phyloP scores from a whole-genome alignment of 2,329 filamentous ascomycete species.

The Alternaria dauci region DNA sequence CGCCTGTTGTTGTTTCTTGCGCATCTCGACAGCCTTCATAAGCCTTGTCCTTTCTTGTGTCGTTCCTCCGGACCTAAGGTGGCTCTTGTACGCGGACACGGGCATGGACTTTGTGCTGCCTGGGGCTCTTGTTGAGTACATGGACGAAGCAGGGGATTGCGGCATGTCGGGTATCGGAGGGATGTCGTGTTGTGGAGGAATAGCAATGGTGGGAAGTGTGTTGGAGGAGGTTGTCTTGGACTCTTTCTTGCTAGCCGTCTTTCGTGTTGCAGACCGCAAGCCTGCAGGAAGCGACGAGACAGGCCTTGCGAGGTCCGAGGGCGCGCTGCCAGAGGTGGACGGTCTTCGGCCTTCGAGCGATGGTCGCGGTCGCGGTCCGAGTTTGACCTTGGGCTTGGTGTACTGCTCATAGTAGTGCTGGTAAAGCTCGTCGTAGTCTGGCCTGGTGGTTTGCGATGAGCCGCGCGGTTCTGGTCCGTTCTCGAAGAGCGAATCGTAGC shows the following conservation, averaged over 20 bases:
- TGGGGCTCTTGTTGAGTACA: constrained; percentile 51
- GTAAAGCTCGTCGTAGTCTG: constrained; percentile 53
- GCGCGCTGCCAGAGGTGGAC: constrained; percentile 62
- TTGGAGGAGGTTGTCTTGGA: constrained; percentile 49
- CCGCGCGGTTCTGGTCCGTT: constrained; percentile 53
- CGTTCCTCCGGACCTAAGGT: constrained; percentile 63
- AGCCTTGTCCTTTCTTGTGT: constrained; percentile 89
- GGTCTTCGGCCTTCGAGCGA: constrained; percentile 72
- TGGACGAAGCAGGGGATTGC: constrained; percentile 49
- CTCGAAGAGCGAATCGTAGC: constrained; percentile 47
- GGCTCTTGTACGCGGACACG: constrained; percentile 45
- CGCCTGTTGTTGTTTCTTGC: constrained; percentile 76
- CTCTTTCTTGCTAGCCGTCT: constrained; percentile 41
- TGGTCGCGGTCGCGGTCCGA: constrained; percentile 85
- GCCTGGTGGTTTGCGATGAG: constrained; percentile 54
- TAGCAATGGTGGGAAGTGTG: constrained; percentile 38
- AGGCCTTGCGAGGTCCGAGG: constrained; percentile 65
- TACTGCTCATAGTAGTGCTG: constrained; percentile 59
- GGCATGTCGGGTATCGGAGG: constrained; percentile 48
- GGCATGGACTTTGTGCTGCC: constrained; percentile 56
- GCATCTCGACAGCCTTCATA: constrained; percentile 91
- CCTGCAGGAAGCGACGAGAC: constrained; percentile 82
- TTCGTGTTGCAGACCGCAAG: constrained; percentile 64
- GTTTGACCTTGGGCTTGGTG: constrained; percentile 84
- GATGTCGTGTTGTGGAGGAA: constrained; percentile 45